These are phyloP conservation scores for Phyllosticta citrichinensis DNA, from an alignment of 2,329 filamentous ascomycete genomes.

Conservation along the genomic window DNA sequence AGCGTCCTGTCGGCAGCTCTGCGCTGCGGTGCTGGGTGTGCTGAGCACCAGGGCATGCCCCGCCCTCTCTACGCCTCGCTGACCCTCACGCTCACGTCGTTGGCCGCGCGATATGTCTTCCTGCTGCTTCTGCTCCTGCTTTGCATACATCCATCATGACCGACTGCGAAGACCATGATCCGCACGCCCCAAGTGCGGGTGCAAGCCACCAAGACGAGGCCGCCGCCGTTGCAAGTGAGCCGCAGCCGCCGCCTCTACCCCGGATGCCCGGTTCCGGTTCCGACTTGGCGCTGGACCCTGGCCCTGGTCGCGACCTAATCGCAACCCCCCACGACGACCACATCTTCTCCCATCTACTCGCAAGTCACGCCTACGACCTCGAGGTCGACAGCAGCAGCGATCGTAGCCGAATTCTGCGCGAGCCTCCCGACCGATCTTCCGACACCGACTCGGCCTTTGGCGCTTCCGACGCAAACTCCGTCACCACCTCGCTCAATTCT, in stretches of 20 bases:
- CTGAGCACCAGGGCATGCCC: too few relatives aligned
- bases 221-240: background rate
- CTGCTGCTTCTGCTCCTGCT: too few relatives aligned
- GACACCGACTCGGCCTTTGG: background rate
- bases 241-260: background rate
- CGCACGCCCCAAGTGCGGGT: background rate
- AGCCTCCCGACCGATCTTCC: background rate
- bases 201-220: background rate
- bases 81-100: too few relatives aligned
- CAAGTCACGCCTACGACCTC: slow-evolving; percentile 2
- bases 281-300: background rate
- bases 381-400: slow-evolving; percentile 1
- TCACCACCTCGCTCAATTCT: slow-evolving; percentile 25
- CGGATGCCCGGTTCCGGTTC: background rate
- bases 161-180: background rate
- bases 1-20: too few relatives aligned
- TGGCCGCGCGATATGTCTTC: too few relatives aligned
- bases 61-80: too few relatives aligned
- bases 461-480: background rate
- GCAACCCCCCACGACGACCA: background rate
- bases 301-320: background rate
- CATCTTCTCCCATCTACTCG: background rate
- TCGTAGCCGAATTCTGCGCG: background rate
- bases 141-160: background rate
- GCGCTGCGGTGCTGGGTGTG: too few relatives aligned